Evolutionary conservation across 1,284 basidiomycete genomes (phyloP).

Genomic region (Phellinidium pouzarii): DNA sequence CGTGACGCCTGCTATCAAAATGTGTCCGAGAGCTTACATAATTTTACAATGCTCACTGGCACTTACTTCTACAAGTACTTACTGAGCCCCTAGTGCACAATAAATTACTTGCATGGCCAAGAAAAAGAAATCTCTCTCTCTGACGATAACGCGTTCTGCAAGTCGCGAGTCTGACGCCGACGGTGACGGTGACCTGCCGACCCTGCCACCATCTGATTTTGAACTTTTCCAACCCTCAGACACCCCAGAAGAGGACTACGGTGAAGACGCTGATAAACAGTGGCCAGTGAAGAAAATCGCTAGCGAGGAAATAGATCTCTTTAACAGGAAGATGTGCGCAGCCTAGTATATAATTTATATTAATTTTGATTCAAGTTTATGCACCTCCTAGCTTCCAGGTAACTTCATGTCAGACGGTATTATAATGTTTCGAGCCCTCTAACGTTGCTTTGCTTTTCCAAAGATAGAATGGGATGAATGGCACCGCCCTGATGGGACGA

Average conservation of each 20-base stretch:
- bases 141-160: no score
- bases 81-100: no score
- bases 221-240: background rate
- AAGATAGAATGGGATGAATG: slow-evolving; percentile 16
- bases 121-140: no score
- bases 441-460: background rate
- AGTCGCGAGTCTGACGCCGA: background rate
- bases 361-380: background rate
- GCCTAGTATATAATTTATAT: background rate
- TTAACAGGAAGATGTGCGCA: background rate
- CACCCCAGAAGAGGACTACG: background rate
- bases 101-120: no score
- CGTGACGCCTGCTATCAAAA: background rate
- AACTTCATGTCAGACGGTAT: background rate
- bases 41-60: no score
- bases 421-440: background rate
- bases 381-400: background rate
- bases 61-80: no score
- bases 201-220: background rate
- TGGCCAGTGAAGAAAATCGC: slow-evolving; percentile 2
- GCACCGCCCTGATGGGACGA: slow-evolving; percentile 13
- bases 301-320: slow-evolving; percentile 1
- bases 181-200: background rate
- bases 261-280: background rate
- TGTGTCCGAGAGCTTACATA: no score